Evolutionary conservation across 306 rosid genomes (phyloP), one percentile per base, ranked within the genome.

Genomic region (Cercis canadensis): DNA sequence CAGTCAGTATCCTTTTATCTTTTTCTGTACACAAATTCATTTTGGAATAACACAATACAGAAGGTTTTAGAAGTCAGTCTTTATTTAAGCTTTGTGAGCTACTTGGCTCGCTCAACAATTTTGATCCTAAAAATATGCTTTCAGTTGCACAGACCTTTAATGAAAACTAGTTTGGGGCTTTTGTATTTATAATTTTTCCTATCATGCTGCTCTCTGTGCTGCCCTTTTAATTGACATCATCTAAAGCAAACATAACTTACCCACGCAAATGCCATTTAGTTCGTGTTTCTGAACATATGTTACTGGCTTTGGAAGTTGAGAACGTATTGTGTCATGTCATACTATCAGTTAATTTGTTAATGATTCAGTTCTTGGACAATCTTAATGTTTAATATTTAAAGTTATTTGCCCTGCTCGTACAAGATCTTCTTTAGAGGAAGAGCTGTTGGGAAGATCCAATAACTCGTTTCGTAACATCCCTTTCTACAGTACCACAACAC

Each of bases 1-100:
- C 51, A 36, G 56, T 34, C 11, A 12, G 31, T 34, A 40, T 49
- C 66, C 36, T 65, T 65, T 24, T 64, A 63, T 77, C 63, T 61
- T 43, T 37, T 60, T 29, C 37, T 44, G 58, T 69, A 54, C 59
- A 17, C 69, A 71, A 34, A 70, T 71, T 70, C 68, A 69, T 80
- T 77, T 73, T 73, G 65, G 50, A 19, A 67, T 39, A 57, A 54
- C 62, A 15, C 18, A 39, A 18, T 36, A 33, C 60, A 51, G 7
- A 57, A 63, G 57, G 36, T 55, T 32, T 56, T 50, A 32, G 40
- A 65, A 49, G 24, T 41, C 62, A 24, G 29, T 59, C 47, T 46
- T 77, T 56, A 43, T 80, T 62, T 49, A 16, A 17, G 6, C 16
- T 19, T 11, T 8, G 4, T 14, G 36, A 19, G 46, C 43, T 45